A percentile compares a stretch with the other conserved stretches of the same genome.
phyloP scores from a whole-genome alignment of 306 rosid genomes.

The Prunus armeniaca region DNA sequence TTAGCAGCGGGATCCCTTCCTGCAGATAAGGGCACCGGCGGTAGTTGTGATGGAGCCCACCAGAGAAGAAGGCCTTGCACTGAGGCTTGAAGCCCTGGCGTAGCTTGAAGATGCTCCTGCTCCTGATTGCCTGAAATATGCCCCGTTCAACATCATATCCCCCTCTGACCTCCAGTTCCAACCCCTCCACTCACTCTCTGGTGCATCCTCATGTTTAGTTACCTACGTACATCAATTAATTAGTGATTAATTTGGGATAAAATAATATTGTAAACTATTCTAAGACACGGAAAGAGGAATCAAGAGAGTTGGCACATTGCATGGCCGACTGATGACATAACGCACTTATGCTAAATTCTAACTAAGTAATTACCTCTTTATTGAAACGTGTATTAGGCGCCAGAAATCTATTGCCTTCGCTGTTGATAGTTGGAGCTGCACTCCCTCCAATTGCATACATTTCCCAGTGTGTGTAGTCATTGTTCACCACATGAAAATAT shows the following conservation, averaged over 20 bases:
- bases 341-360: too few species aligned
- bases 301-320: too few species aligned
- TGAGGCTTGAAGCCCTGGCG: slow-evolving; percentile 71
- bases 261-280: too few species aligned
- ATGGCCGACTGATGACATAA: too few species aligned
- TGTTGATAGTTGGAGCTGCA: slow-evolving; percentile 75
- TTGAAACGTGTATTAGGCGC: slow-evolving; percentile 56
- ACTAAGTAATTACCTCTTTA: slow-evolving; percentile 36
- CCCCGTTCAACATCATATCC: slow-evolving; percentile 76
- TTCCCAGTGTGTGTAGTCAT: slow-evolving; percentile 94
- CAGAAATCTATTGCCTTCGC: slow-evolving; percentile 81
- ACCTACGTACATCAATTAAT: slow-evolving; percentile 25
- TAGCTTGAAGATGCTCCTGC: slow-evolving; percentile 60
- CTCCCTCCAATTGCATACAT: slow-evolving; percentile 97
- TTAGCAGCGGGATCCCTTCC: slow-evolving; percentile 60
- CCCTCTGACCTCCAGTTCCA: slow-evolving; percentile 98
- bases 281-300: too few species aligned
- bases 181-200: slow-evolving; percentile 52
- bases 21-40: slow-evolving; percentile 73
- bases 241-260: not conserved
- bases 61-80: slow-evolving; percentile 79
- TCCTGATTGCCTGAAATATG: slow-evolving; percentile 69
- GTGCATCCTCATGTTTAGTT: slow-evolving; percentile 75
- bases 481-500: slow-evolving; percentile 88
- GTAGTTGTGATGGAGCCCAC: slow-evolving; percentile 76